These are phyloP conservation scores for Dalbergia cochinchinensis DNA, from an alignment of 306 rosid genomes.

Conservation along the genomic window DNA sequence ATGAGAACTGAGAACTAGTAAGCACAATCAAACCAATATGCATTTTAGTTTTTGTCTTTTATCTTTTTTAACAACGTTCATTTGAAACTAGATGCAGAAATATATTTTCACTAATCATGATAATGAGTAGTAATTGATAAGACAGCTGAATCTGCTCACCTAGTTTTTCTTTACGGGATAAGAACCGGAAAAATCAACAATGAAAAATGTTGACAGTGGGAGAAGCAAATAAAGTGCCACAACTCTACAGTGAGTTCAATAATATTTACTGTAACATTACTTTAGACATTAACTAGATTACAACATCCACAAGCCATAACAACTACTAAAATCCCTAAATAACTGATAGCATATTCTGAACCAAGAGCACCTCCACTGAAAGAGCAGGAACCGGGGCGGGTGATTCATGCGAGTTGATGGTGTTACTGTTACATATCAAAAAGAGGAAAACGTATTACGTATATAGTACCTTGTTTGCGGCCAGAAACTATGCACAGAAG, in stretches of 20 bases:
- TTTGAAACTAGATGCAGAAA: constrained; percentile 9
- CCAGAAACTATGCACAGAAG: constrained; percentile 91
- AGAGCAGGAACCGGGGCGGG: neutral
- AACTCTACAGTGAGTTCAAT: neutral
- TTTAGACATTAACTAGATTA: constrained; percentile 23
- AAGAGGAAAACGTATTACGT: constrained; percentile 10
- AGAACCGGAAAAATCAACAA: constrained; percentile 18
- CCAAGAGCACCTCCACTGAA: constrained; percentile 10
- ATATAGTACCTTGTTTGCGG: constrained; percentile 73
- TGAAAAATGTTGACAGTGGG: neutral
- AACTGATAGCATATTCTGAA: constrained; percentile 35
- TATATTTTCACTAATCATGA: neutral
- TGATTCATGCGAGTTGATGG: constrained; percentile 3
- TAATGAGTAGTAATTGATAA: constrained; percentile 23
- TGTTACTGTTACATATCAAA: constrained; percentile 9
- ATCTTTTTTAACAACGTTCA: neutral
- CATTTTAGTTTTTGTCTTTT: neutral
- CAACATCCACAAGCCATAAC: constrained; percentile 24
- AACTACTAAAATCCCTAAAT: constrained; percentile 18
- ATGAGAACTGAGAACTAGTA: neutral
- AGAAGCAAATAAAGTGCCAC: constrained; percentile 31
- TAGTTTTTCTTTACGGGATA: neutral
- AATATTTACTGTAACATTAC: constrained; percentile 3
- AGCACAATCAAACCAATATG: neutral
- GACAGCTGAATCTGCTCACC: neutral